Evolutionary conservation across 1,284 basidiomycete genomes (phyloP), one percentile per base, ranked within the genome.

Genomic region (Cryptococcus hybrid): DNA sequence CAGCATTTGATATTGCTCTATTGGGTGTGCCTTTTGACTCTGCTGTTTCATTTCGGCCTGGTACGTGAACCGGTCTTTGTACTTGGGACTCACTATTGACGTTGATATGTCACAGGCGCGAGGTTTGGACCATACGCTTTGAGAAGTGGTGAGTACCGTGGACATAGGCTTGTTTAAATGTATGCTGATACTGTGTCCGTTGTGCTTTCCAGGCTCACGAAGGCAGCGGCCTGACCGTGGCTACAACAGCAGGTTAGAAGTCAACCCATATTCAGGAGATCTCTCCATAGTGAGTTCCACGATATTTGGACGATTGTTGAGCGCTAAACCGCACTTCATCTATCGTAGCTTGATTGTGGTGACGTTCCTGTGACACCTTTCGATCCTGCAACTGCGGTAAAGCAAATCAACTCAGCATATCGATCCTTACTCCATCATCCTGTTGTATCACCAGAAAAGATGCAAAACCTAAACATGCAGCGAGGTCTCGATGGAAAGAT

Each of bases 291-390:
- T 71, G 48, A 55, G 68, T 63, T 7, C 45, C 5, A 13, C 15
- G 8, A 4, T 18, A 35, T 30, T 30, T 30, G 30, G 30, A 30
- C 30, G 30, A 30, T 30, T 30, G 4, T 30, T 30, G 30, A 30
- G 30, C 30, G 30, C 30, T 30, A 2, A 1, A 7, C 35, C 1
- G 12, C 34, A 38, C 36, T 48, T 38, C 7, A 30, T 47, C 18
- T 36, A 3, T 12, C 47, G 6, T 54, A 76, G 74, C 59, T 79
- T 39, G 78, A 79, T 62, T 79, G 75, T 59, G 71, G 68, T 43
- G 77, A 79, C 59, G 68, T 79, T 13, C 78, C 79, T 2, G 65
- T 78, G 4, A 75, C 74, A 2, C 78, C 80, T 1, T 80, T 78
- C 63, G 79, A 80, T 60, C 69, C 71, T 12, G 62, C 71, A 0